Base-by-base conservation (phyloP, 306 rosid species). In the Cucumis hystrix region DNA sequence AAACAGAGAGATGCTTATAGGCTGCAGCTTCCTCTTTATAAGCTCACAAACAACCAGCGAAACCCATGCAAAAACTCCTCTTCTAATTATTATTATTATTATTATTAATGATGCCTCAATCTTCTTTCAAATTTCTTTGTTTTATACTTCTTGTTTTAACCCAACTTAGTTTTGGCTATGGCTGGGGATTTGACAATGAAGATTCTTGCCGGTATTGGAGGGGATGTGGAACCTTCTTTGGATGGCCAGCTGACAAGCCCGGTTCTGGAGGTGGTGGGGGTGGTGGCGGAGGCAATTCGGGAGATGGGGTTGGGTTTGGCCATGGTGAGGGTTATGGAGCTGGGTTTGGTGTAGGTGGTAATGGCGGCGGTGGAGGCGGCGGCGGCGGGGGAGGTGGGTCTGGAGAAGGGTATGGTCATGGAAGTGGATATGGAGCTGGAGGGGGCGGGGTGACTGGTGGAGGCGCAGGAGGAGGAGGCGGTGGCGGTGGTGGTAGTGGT, bases 321-420 rank as follows among this genome's bases (percentile, higher is more conserved):
- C 43, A 16, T 49, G 76, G 76, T 25, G 76, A 70, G 14, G 76
- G 76, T 70, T 70, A 70, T 70, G 76, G 76, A 70, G 75, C 58
- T 69, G 75, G 75, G 57, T 69, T 69, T 45, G 75, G 75, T 35
- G 20, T 39, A 18, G 73, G 54, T 7, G 4, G 73, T 40, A n/a
- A 39, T 67, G 30, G 52, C 0, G 52, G 73, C 0, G 54, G 73
- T 5, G 73, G 69, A 1, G 69, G 65, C 0, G 72, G 72, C 0
- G 71, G 47, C 0, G 47, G 71, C 1, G 21, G 72, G 1, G 54
- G 40, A 61, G 54, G 74, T 5, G 54, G 74, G 70, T 64, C 70
- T 10, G 54, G 30, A 18, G 73, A 16, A 18, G 73, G 73, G 13
- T 37, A 14, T 39, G 74, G 74, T 67, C 15, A 35, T 7, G 74